Evolutionary conservation across 129 eudicot species (phyloP).

Genomic region (Helianthus tuberosus): DNA sequence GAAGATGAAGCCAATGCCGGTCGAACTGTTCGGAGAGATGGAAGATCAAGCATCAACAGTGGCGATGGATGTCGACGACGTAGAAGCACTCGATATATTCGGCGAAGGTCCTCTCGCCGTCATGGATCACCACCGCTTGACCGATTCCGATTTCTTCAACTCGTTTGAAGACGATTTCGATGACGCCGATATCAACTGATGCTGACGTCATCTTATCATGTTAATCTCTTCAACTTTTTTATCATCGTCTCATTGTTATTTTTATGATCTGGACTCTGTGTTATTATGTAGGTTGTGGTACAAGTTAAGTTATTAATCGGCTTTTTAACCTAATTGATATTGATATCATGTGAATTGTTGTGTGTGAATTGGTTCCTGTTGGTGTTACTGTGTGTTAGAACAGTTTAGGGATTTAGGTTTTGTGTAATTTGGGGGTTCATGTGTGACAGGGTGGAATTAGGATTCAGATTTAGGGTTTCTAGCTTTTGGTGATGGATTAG

Average conservation of each 20-base stretch:
- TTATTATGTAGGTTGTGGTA: slow-evolving; percentile 2
- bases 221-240: neutral
- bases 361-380: slow-evolving; percentile 12
- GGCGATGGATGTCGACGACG: slow-evolving; percentile 90
- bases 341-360: neutral
- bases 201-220: no score
- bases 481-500: neutral
- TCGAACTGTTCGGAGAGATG: slow-evolving; percentile 60
- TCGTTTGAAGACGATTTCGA: slow-evolving; percentile 72
- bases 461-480: slow-evolving; percentile 13
- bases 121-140: slow-evolving; percentile 60
- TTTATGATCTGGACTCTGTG: neutral
- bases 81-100: slow-evolving; percentile 64
- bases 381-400: neutral
- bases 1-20: slow-evolving; percentile 60
- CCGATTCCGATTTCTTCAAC: slow-evolving; percentile 80
- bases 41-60: slow-evolving; percentile 67
- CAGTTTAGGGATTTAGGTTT: slow-evolving; percentile 6
- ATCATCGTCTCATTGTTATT: neutral
- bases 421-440: slow-evolving; percentile 1
- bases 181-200: slow-evolving; percentile 69
- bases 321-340: neutral
- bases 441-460: neutral
- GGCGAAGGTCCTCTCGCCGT: slow-evolving; percentile 66
- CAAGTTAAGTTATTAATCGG: slow-evolving; percentile 7